These are phyloP conservation scores for Nigrospora sphaerica DNA, from an alignment of 2,329 filamentous ascomycete genomes.

Conservation along the genomic window DNA sequence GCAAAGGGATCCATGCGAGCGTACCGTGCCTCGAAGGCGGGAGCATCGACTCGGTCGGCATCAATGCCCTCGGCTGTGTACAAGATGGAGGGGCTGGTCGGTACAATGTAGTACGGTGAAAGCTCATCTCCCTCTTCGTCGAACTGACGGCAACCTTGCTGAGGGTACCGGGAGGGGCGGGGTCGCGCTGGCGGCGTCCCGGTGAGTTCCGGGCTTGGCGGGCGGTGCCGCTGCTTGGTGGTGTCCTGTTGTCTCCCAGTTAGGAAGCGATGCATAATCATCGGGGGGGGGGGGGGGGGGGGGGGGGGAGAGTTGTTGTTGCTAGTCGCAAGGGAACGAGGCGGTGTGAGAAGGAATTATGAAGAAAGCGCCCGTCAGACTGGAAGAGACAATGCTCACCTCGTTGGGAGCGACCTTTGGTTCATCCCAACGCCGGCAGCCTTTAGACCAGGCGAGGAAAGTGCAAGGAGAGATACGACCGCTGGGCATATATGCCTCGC, in stretches of 20 bases:
- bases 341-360: too few species aligned
- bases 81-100: slow-evolving; percentile 15
- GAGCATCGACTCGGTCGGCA: slow-evolving; percentile 4
- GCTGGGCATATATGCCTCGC: slow-evolving; percentile 28
- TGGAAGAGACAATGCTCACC: slow-evolving; percentile 4
- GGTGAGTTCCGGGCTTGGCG: slow-evolving; percentile 7
- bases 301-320: too few species aligned
- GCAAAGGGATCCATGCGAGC: slow-evolving; percentile 23
- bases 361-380: too few species aligned
- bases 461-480: slow-evolving; percentile 33
- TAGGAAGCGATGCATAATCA: slow-evolving; percentile 3
- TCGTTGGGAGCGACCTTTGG: slow-evolving; percentile 25
- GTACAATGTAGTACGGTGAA: slow-evolving; percentile 15
- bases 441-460: slow-evolving; percentile 30
- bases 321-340: too few species aligned
- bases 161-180: slow-evolving; percentile 3
- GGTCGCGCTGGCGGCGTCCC: not conserved
- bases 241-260: not conserved
- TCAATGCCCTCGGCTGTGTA: slow-evolving; percentile 14
- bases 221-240: slow-evolving; percentile 9
- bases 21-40: slow-evolving; percentile 16
- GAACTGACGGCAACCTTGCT: slow-evolving; percentile 11
- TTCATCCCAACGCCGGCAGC: slow-evolving; percentile 20
- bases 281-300: too few species aligned
- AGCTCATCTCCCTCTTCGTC: slow-evolving; percentile 17